Evolutionary conservation across 768 basidiomycete genomes (phyloP), one percentile per base, ranked within the genome.

Genomic region (Boletus edulis): DNA sequence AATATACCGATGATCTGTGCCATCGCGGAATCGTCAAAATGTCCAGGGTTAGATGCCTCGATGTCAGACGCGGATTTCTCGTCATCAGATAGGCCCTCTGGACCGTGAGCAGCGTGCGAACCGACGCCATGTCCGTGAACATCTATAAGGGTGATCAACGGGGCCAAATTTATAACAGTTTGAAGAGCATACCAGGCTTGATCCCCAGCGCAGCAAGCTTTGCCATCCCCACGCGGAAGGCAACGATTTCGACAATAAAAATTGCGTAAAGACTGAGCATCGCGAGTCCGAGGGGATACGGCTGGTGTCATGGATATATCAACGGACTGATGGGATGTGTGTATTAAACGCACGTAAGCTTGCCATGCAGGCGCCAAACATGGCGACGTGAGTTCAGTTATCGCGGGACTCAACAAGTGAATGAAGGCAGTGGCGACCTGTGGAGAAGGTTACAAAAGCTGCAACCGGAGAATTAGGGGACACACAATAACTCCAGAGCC

Each of bases 371-470:
- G 72, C 0, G 78, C 63, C 22, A 98, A 76, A 69, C 95, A 98
- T 10, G 78, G 73, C 1, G 85, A 87, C 18, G 75, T 70, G 5
- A 98, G 77, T 37, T 81, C 89, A 12, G 82, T 82, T 45, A 91
- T 73, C 0, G 83, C 95, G 1, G 95, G 88, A 7, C 81, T 73
- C 7, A 96, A 76, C 0, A 96, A 78, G 69, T 94, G 91, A 35
- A 92, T 90, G 68, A 91, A 96, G 4, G 90, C 87, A 11, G 94
- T 96, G 1, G 92, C 92, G 54, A 97, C 87, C 89, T 91, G 59
- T 27, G 46, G 49, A 58, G 10, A 43, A 18, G 22, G 40, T 58
- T 10, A 57, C 35, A 20, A 45, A 34, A 35, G 20, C 18, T 31
- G 39, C 22, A 13, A 24, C 13, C 2, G 45, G 48, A 14, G 39